These are phyloP conservation scores for Globisporangium nodosum DNA, from an alignment of 352 stramenopile genomes.

Conservation along the genomic window DNA sequence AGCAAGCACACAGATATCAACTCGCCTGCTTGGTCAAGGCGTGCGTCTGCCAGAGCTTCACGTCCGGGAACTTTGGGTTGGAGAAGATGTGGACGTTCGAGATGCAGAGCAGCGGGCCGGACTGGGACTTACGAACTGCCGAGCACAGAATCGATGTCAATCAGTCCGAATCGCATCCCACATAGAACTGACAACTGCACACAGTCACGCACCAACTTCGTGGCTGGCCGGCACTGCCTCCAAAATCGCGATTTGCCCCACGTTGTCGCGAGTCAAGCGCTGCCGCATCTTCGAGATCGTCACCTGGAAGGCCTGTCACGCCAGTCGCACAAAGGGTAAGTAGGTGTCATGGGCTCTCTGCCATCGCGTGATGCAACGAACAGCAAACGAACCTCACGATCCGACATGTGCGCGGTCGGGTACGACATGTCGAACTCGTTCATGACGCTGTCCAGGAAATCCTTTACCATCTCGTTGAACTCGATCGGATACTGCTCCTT, in stretches of 20 bases:
- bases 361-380: no score
- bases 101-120: constrained; percentile 88
- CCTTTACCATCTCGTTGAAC: constrained; percentile 94
- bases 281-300: constrained; percentile 56
- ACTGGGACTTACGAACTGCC: constrained; percentile 38
- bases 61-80: constrained; percentile 98
- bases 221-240: constrained; percentile 89
- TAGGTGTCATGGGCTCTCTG: neutral
- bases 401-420: constrained; percentile 46
- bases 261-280: constrained; percentile 96
- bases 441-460: constrained; percentile 62
- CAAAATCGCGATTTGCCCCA: constrained; percentile 96
- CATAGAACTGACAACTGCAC: constrained; percentile 9
- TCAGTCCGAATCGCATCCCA: neutral
- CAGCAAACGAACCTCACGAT: constrained; percentile 37
- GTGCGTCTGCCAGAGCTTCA: constrained; percentile 98
- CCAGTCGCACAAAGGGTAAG: neutral
- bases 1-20: neutral
- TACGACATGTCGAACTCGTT: constrained; percentile 80
- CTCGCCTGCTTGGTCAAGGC: constrained; percentile 81
- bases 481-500: constrained; percentile 93
- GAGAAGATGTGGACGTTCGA: constrained; percentile 98
- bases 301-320: constrained; percentile 31
- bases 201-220: constrained; percentile 53
- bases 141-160: neutral